These are phyloP conservation scores for Fallopia convolvulus DNA, from an alignment of 148 eudicot genomes.

Conservation along the genomic window DNA sequence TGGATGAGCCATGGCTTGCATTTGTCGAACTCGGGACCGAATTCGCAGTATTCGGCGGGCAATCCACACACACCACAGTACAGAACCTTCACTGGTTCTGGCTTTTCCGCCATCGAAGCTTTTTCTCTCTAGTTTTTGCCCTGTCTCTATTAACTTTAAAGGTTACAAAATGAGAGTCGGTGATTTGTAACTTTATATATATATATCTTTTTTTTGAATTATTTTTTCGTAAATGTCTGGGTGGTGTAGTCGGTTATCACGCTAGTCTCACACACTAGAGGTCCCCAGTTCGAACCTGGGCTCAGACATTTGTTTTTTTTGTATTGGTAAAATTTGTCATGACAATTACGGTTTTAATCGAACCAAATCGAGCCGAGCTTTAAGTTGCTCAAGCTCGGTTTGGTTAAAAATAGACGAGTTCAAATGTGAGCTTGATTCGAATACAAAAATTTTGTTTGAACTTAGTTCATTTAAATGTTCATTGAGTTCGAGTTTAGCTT, in stretches of 20 bases:
- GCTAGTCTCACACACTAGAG: constrained; percentile 99
- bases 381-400: too few relatives aligned
- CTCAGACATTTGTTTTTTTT: constrained; percentile 18
- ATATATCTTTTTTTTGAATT: too few relatives aligned
- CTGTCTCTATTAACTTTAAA: neutral
- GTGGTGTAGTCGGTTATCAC: constrained; percentile 99
- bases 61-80: constrained; percentile 82
- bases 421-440: too few relatives aligned
- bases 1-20: constrained; percentile 94
- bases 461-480: too few relatives aligned
- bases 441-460: too few relatives aligned
- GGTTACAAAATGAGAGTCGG: neutral
- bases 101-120: constrained; percentile 66
- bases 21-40: constrained; percentile 82
- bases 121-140: neutral
- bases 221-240: constrained; percentile 30
- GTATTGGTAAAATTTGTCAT: too few relatives aligned
- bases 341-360: too few relatives aligned
- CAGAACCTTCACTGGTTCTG: constrained; percentile 52
- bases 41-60: constrained; percentile 91
- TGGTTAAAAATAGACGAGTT: too few relatives aligned
- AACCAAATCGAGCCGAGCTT: too few relatives aligned
- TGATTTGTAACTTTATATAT: neutral
- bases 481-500: too few relatives aligned
- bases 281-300: constrained; percentile 99